phyloP scores from a whole-genome alignment of 2,329 filamentous ascomycete genomes.

The Microdochium trichocladiopsis region DNA sequence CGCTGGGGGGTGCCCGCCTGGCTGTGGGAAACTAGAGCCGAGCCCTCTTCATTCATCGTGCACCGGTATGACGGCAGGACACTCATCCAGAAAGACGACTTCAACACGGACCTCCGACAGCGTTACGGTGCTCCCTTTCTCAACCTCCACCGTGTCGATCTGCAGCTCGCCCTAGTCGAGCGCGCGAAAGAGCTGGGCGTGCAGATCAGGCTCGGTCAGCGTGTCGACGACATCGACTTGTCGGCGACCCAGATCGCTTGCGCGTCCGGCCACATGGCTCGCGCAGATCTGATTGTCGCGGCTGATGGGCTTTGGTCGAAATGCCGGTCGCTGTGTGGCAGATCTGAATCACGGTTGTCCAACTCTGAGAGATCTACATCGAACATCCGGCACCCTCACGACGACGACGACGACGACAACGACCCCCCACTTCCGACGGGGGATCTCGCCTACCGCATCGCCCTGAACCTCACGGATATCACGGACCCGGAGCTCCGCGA shows the following conservation, averaged over 20 bases:
- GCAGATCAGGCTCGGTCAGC: slow-evolving; percentile 36
- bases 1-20: slow-evolving; percentile 39
- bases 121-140: slow-evolving; percentile 52
- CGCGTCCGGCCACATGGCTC: slow-evolving; percentile 25
- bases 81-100: slow-evolving; percentile 42
- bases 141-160: slow-evolving; percentile 55
- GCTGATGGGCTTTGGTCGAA: slow-evolving; percentile 60
- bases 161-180: slow-evolving; percentile 45
- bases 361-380: too few species aligned
- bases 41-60: slow-evolving; percentile 41
- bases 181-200: slow-evolving; percentile 47
- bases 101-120: slow-evolving; percentile 41
- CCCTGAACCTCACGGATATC: slow-evolving; percentile 45
- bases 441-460: slow-evolving; percentile 58
- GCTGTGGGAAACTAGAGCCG: slow-evolving; percentile 28
- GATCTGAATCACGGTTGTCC: too few species aligned
- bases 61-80: slow-evolving; percentile 43
- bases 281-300: slow-evolving; percentile 51
- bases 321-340: slow-evolving; percentile 40
- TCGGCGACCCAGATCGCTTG: slow-evolving; percentile 31
- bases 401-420: slow-evolving; percentile 24
- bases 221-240: slow-evolving; percentile 41
- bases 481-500: slow-evolving; percentile 40
- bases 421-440: slow-evolving; percentile 50
- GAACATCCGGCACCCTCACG: slow-evolving; percentile 35